Evolutionary conservation across 2,329 filamentous ascomycete genomes (phyloP).

Genomic region (Ophiocordyceps camponoti-saundersi): DNA sequence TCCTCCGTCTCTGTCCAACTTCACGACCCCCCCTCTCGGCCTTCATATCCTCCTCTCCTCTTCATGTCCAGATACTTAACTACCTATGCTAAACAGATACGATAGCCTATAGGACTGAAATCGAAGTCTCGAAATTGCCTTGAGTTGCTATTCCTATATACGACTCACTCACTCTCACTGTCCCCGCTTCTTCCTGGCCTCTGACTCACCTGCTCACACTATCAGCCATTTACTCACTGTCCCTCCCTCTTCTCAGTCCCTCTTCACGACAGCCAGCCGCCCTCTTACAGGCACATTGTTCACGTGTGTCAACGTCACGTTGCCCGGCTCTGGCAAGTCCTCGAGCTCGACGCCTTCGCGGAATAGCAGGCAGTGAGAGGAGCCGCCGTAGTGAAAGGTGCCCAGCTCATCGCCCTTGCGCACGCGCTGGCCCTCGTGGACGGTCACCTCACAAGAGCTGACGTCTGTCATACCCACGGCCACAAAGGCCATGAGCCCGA

Average conservation of each 20-base stretch:
- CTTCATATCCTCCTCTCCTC: too few species aligned
- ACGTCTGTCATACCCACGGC: constrained; percentile 66
- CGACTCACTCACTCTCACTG: too few species aligned
- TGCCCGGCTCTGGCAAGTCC: constrained; percentile 17
- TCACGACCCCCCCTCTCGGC: too few species aligned
- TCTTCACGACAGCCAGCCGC: constrained; percentile 12
- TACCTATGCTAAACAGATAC: too few species aligned
- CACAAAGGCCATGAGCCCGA: constrained; percentile 55
- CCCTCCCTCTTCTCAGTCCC: not conserved
- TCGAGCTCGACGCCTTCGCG: constrained; percentile 32
- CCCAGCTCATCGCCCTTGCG: constrained; percentile 56
- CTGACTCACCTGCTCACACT: too few species aligned
- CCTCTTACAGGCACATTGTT: constrained; percentile 22
- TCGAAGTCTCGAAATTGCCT: too few species aligned
- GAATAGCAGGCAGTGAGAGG: constrained; percentile 53
- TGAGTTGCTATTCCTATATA: too few species aligned
- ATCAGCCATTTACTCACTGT: not conserved
- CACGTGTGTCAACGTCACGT: constrained; percentile 4
- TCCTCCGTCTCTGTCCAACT: too few species aligned
- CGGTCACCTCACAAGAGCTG: constrained; percentile 54
- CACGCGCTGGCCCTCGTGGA: constrained; percentile 46
- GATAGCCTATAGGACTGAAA: too few species aligned
- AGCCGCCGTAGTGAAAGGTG: constrained; percentile 72
- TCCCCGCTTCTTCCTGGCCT: too few species aligned
- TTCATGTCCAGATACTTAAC: too few species aligned